Conservation (phyloP, 2,329 filamentous ascomycete genomes). For the Myriosclerotinia scirpicola region DNA sequence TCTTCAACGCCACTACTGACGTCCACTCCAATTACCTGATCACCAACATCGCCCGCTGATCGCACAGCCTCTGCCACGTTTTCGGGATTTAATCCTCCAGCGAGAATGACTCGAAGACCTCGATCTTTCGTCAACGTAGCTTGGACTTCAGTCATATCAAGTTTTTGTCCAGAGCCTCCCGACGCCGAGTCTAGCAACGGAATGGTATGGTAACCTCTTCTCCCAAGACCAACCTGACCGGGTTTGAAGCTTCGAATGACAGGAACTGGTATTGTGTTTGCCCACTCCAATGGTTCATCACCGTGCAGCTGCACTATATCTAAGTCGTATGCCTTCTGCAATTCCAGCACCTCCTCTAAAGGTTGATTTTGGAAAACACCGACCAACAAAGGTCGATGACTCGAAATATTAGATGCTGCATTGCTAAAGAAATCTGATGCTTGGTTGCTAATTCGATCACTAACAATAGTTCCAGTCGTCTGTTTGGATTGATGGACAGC, state of each 20-base stretch:
- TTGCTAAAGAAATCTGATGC: conserved; percentile 71
- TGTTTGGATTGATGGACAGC: conserved; percentile 59
- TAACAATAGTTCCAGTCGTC: conserved; percentile 33
- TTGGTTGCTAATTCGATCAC: conserved; percentile 35
- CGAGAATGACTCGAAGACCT: conserved; percentile 74
- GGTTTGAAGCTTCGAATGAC: conserved; percentile 86
- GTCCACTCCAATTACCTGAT: conserved; percentile 78
- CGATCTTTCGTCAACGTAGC: conserved; percentile 63
- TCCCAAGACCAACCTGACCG: conserved; percentile 58
- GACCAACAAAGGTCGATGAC: conserved; percentile 71
- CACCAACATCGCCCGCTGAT: conserved; percentile 58
- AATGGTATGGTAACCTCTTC: conserved; percentile 77
- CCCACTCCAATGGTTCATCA: conserved; percentile 89
- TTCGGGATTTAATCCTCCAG: conserved; percentile 77
- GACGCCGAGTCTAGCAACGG: conserved; percentile 84
- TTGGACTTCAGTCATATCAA: conserved; percentile 72
- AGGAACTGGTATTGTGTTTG: conserved; percentile 82
- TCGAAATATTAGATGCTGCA: conserved; percentile 49
- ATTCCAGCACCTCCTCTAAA: conserved; percentile 74
- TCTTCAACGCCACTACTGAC: conserved; percentile 93
- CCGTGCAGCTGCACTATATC: conserved; percentile 95
- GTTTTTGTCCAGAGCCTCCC: conserved; percentile 75
- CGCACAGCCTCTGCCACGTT: conserved; percentile 71
- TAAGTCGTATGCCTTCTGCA: conserved; percentile 73
- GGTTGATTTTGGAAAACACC: conserved; percentile 95